Evolutionary conservation across 192 early-diverging fungal genomes (phyloP), one percentile per base, ranked within the genome.

Genomic region (Rhizophagus sp.): DNA sequence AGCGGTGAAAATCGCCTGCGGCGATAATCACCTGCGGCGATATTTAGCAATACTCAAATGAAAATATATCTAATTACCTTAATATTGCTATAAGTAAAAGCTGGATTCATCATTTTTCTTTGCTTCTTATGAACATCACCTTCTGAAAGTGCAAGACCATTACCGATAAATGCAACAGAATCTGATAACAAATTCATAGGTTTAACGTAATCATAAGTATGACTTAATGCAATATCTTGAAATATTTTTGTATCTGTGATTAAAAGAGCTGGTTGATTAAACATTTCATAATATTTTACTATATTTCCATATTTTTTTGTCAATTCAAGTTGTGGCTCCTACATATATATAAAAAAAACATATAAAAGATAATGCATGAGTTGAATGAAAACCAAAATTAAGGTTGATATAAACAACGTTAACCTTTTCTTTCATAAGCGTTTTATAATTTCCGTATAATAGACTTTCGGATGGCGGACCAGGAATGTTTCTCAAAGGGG

Each of bases 31-130:
- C n/a, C n/a, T n/a, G n/a, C n/a, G n/a, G n/a, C n/a, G n/a, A n/a
- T n/a, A n/a, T n/a, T n/a, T n/a, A n/a, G n/a, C n/a, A 30, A 30
- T 1, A 30, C 30, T 1, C 30, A 30, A 30, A 30, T 30, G 30
- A 30, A 30, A 30, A n/a, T 30, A 30, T 30, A 30, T 30, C 30
- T 30, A 30, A 90, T 85, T 9, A 75, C 79, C 27, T 87, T 87
- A 49, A 90, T 85, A 6, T 84, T 75, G n/a, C 75, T 68, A 69
- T 83, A 64, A 12, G 82, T 76, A 30, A 91, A 91, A 15, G 88
- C 86, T 7, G 90, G 90, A 75, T 89, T 89, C 13, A 91, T 64
- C 88, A 90, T 84, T 69, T 89, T 89, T 52, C 90, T 84, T 62
- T 91, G 90, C 34, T 79, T 79, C 52, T 69, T 74, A 76, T 91